Evolutionary conservation across 768 basidiomycete genomes (phyloP), one percentile per base, ranked within the genome.

Genomic region (Sistotremastrum suecicum): DNA sequence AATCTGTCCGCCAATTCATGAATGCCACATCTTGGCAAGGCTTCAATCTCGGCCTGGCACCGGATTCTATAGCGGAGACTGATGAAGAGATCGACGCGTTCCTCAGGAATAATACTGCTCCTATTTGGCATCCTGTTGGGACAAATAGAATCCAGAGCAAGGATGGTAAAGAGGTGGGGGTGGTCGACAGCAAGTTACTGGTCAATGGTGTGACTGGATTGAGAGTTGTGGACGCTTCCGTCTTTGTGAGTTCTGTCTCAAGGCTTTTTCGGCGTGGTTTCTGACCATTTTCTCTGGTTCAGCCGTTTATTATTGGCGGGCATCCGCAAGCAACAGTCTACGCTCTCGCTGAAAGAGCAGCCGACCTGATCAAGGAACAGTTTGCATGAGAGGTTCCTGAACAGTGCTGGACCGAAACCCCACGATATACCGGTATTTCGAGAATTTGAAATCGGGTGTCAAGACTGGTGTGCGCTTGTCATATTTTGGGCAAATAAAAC

Each of bases 161-260:
- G 5, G 52, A 54, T 28, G 54, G 50, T 7, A 49, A 50, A 11
- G 39, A 35, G 31, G 31, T 45, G 31, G 72, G 71, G 37, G 71
- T 72, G 5, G 68, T 74, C 42, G 66, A 69, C 51, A 57, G 60
- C 34, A 55, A 63, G 37, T 52, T 69, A 20, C 51, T 56, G 8
- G 71, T 75, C 1, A 65, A 74, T 50, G 71, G 70, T 11, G 59
- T 67, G 10, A 42, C 47, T 33, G 66, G 68, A 46, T 53, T 75
- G 32, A 58, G 70, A 40, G 63, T 67, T 34, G 54, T 58, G 48
- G 62, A 62, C 42, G 51, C 54, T 12, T 51, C 49, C 30, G 41
- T 49, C 28, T 43, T 56, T 45, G 51, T 52, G 38, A 37, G 50
- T 42, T 29, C 11, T 48, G 33, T 51, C 51, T 29, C 40, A 53